Conservation (phyloP, 805 yeast species). For the Metschnikowia borealis region DNA sequence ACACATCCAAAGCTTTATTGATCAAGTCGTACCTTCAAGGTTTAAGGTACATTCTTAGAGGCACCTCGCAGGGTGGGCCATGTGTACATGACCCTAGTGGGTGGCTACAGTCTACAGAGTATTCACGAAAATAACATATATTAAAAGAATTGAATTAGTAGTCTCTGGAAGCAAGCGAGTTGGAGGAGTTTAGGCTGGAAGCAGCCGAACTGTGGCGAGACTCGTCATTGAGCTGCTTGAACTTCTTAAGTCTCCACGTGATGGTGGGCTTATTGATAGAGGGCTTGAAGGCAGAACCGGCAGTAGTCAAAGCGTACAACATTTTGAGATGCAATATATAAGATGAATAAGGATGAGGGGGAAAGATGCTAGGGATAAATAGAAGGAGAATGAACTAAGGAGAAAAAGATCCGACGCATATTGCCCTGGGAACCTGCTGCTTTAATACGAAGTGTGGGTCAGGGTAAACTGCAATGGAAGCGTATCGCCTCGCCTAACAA, state of each 20-base stretch:
- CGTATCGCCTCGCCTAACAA: conserved; percentile 3
- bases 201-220: conserved; percentile 12
- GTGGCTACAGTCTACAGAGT: too few species aligned
- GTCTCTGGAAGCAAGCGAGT: neutral
- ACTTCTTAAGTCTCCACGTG: conserved; percentile 37
- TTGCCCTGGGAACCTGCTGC: neutral
- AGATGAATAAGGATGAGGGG: neutral
- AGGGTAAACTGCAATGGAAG: conserved; percentile 2
- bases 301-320: conserved; percentile 31
- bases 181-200: conserved; percentile 7
- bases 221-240: conserved; percentile 22
- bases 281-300: conserved; percentile 38
- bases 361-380: neutral
- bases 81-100: too few species aligned
- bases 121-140: neutral
- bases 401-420: neutral
- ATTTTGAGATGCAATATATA: conserved; percentile 7
- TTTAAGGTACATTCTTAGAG: too few species aligned
- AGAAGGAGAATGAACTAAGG: neutral
- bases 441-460: neutral
- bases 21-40: too few species aligned
- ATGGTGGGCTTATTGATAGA: conserved; percentile 28
- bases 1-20: too few species aligned
- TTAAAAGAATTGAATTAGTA: neutral
- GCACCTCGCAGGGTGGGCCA: too few species aligned